phyloP scores from a whole-genome alignment of 2,329 filamentous ascomycete genomes.

The Helotiales sp. region DNA sequence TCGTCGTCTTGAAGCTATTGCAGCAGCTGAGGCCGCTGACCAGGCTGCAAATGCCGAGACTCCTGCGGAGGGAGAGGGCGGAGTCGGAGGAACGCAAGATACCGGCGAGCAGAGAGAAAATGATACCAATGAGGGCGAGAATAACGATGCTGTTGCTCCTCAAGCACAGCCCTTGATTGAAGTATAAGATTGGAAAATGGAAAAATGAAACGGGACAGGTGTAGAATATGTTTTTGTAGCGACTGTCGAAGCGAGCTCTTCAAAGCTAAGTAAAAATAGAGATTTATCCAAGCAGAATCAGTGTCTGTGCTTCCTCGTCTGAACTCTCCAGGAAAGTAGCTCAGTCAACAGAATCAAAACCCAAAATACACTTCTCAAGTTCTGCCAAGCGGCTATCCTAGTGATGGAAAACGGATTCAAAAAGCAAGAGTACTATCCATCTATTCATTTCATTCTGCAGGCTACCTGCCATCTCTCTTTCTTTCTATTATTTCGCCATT shows the following conservation, averaged over 20 bases:
- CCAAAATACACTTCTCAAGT: background rate
- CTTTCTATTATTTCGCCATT: too few species aligned
- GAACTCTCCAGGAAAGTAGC: background rate
- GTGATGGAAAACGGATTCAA: too few species aligned
- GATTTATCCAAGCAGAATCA: background rate
- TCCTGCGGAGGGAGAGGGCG: background rate
- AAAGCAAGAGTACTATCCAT: too few species aligned
- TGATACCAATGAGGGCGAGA: constrained; percentile 11
- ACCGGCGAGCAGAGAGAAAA: constrained; percentile 1
- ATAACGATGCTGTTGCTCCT: constrained; percentile 13
- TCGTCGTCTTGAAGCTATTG: constrained; percentile 34
- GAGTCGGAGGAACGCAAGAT: background rate
- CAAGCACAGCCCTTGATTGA: constrained; percentile 29
- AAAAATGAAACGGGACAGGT: background rate
- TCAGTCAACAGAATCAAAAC: background rate
- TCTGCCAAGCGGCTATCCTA: too few species aligned
- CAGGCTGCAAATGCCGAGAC: constrained; percentile 19
- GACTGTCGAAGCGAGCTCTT: background rate
- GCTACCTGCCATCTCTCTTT: too few species aligned
- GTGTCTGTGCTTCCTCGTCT: background rate
- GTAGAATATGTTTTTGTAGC: background rate
- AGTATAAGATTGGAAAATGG: constrained; percentile 9
- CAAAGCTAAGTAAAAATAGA: background rate
- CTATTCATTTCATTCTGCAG: too few species aligned
- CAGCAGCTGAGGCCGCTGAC: constrained; percentile 34